These are phyloP conservation scores for Oenanthe sinensis DNA, from an alignment of 129 eudicot genomes.

Conservation along the genomic window DNA sequence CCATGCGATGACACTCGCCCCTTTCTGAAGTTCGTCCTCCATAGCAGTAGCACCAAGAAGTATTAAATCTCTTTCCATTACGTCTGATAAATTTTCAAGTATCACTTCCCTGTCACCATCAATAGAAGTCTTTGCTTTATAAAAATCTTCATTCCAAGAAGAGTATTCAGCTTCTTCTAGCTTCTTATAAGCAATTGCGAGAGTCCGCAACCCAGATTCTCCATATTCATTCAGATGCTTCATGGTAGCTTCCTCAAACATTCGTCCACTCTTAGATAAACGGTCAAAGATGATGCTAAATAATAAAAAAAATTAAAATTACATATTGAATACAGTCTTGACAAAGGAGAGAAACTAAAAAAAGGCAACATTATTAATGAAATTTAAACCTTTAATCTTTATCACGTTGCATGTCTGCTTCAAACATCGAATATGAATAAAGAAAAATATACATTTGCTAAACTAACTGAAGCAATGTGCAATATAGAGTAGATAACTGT, in stretches of 20 bases:
- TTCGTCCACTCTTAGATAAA: constrained; percentile 64
- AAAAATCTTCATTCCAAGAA: constrained; percentile 84
- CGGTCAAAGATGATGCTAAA: constrained; percentile 90
- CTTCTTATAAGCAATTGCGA: constrained; percentile 79
- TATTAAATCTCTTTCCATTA: constrained; percentile 74
- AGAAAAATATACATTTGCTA: background rate
- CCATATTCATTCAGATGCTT: constrained; percentile 90
- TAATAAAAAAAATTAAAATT: constrained; percentile 10
- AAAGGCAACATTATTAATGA: background rate
- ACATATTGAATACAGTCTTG: constrained; percentile 10
- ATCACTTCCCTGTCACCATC: constrained; percentile 72
- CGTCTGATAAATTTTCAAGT: constrained; percentile 72
- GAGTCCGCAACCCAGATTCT: constrained; percentile 84
- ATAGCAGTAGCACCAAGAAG: constrained; percentile 99
- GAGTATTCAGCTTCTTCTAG: constrained; percentile 65
- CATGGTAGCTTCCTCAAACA: constrained; percentile 64
- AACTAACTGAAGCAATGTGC: background rate
- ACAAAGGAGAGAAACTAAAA: background rate
- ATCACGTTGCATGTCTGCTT: background rate
- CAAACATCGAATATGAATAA: background rate
- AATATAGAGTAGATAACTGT: background rate
- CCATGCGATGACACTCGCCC: constrained; percentile 43
- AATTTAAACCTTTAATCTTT: background rate
- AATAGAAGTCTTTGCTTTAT: constrained; percentile 75
- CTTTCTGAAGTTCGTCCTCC: constrained; percentile 89